phyloP scores from a whole-genome alignment of 148 eudicot species.

The Rhododendron henanense region DNA sequence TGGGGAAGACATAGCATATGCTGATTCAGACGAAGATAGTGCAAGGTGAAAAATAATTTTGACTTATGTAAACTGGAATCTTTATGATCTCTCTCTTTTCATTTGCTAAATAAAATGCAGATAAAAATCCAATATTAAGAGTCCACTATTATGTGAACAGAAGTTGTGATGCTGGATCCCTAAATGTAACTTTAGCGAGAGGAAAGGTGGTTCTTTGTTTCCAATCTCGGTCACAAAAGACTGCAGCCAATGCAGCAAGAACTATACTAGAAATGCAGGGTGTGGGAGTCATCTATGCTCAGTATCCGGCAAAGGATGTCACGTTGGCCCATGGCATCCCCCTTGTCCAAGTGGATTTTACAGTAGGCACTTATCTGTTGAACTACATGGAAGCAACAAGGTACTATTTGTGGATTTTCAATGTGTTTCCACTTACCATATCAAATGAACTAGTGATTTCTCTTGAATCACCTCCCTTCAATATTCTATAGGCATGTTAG shows the following conservation, averaged over 20 bases:
- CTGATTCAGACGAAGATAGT: conserved; percentile 22
- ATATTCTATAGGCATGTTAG: background rate
- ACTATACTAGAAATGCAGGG: conserved; percentile 18
- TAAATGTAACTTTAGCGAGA: conserved; percentile 27
- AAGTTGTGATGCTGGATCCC: conserved; percentile 24
- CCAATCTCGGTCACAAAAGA: conserved; percentile 20
- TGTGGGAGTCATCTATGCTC: conserved; percentile 28
- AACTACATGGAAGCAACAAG: conserved; percentile 29
- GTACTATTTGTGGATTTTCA: conserved; percentile 9
- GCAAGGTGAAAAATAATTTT: conserved; percentile 25
- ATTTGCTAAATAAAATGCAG: background rate
- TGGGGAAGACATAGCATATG: conserved; percentile 34
- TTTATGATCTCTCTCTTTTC: background rate
- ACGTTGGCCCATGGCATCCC: conserved; percentile 15
- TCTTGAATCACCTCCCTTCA: background rate
- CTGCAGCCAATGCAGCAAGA: conserved; percentile 19
- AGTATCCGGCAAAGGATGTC: conserved; percentile 25
- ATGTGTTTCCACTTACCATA: background rate
- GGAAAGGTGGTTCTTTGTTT: conserved; percentile 39
- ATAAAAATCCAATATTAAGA: background rate
- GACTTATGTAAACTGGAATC: background rate
- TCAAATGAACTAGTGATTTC: background rate
- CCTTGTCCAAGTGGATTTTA: conserved; percentile 30
- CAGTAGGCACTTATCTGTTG: conserved; percentile 22
- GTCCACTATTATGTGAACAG: conserved; percentile 9